Percentiles rank a stretch among this genome's conserved stretches.
Conservation (phyloP, 768 basidiomycete genomes). For the Ephemerocybe angulata region DNA sequence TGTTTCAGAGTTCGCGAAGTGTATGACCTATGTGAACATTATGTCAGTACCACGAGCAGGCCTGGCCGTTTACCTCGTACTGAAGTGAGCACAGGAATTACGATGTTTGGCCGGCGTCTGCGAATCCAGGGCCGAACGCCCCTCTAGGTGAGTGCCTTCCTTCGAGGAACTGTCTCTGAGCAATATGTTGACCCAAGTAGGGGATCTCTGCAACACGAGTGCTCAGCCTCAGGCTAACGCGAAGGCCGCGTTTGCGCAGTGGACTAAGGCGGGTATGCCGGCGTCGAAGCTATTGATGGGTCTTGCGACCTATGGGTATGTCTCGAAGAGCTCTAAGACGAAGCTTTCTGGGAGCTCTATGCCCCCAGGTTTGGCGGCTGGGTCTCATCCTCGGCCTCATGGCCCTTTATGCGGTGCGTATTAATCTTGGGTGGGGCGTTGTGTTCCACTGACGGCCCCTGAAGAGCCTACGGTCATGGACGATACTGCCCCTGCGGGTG, state of each 20-base stretch:
- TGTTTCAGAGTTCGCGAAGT: constrained; percentile 59
- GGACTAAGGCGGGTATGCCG: constrained; percentile 67
- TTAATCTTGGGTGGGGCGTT: background rate
- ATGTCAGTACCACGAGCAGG: constrained; percentile 36
- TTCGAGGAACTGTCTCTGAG: background rate
- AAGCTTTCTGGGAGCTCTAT: constrained; percentile 26
- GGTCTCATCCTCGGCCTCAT: constrained; percentile 24
- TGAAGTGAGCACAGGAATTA: constrained; percentile 56
- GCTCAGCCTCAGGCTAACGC: constrained; percentile 61
- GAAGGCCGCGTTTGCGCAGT: constrained; percentile 55
- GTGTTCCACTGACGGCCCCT: background rate
- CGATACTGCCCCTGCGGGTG: constrained; percentile 25
- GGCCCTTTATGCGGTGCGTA: background rate
- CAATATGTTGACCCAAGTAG: constrained; percentile 12
- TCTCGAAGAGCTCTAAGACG: constrained; percentile 41
- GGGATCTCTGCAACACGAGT: constrained; percentile 59
- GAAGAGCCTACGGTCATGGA: constrained; percentile 2
- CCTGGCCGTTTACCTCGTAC: constrained; percentile 5
- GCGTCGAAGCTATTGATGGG: constrained; percentile 66
- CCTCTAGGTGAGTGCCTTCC: constrained; percentile 43
- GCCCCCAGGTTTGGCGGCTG: constrained; percentile 31
- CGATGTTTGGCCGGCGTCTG: constrained; percentile 61
- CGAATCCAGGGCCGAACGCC: constrained; percentile 71
- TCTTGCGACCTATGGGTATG: constrained; percentile 66
- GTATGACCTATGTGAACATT: constrained; percentile 64